A percentile compares a stretch with the other conserved stretches of the same genome.
Conservation (phyloP, 345 rosid species). For the Gynandropsis gynandra region DNA sequence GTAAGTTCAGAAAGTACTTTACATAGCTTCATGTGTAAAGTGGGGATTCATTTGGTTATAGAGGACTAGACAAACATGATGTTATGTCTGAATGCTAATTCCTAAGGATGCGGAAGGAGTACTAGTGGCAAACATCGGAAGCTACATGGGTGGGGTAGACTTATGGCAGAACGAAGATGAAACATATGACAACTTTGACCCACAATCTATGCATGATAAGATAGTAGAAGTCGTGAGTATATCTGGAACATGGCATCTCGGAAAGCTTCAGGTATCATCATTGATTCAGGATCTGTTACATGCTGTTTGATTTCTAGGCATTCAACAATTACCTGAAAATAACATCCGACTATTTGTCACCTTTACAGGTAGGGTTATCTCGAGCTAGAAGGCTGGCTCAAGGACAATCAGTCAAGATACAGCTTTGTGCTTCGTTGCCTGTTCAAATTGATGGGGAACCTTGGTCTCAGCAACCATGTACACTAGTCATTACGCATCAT, state of each 20-base stretch:
- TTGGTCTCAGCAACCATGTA: conserved; percentile 85
- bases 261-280: conserved; percentile 70
- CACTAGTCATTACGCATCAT: conserved; percentile 72
- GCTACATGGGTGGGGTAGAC: conserved; percentile 96
- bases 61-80: not conserved
- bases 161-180: conserved; percentile 92
- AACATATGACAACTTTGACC: conserved; percentile 63
- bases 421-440: conserved; percentile 66
- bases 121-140: conserved; percentile 86
- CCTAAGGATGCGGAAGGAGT: conserved; percentile 84
- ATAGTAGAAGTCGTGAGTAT: conserved; percentile 81
- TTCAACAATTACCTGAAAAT: not conserved
- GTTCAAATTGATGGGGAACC: conserved; percentile 98
- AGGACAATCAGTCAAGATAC: conserved; percentile 82
- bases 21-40: not conserved
- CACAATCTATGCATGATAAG: conserved; percentile 89
- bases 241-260: conserved; percentile 95
- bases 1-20: conserved; percentile 32
- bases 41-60: not conserved
- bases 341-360: not conserved
- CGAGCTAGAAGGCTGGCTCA: conserved; percentile 96
- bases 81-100: conserved; percentile 15
- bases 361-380: conserved; percentile 78
- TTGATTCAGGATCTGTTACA: conserved; percentile 6
- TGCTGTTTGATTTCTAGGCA: conserved; percentile 1